phyloP scores from a whole-genome alignment of 2,329 filamentous ascomycete species.

The Aspergillus viridinutans region DNA sequence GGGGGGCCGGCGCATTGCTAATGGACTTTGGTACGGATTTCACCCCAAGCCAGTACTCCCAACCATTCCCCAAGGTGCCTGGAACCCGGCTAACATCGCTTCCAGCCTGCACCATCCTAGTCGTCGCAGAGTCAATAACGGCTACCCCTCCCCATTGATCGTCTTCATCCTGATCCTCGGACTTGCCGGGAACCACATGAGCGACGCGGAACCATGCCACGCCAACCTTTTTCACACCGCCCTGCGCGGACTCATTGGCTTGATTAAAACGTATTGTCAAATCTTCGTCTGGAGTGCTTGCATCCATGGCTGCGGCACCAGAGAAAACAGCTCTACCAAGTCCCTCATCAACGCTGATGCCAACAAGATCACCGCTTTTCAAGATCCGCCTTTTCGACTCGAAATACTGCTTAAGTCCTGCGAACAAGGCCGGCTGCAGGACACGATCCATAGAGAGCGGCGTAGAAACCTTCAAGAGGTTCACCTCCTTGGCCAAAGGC shows the following conservation, averaged over 20 bases:
- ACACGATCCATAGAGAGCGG: slow-evolving; percentile 81
- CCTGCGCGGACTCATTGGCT: slow-evolving; percentile 18
- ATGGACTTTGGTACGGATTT: slow-evolving; percentile 57
- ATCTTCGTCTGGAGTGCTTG: slow-evolving; percentile 69
- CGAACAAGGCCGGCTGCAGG: slow-evolving; percentile 79
- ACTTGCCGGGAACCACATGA: slow-evolving; percentile 55
- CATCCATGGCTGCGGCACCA: slow-evolving; percentile 49
- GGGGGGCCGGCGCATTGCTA: slow-evolving; percentile 29
- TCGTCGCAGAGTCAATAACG: slow-evolving; percentile 78
- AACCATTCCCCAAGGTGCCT: slow-evolving; percentile 68
- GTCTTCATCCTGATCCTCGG: slow-evolving; percentile 54
- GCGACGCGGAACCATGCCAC: slow-evolving; percentile 94
- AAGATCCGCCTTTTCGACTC: slow-evolving; percentile 76
- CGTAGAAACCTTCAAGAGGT: slow-evolving; percentile 80
- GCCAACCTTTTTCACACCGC: slow-evolving; percentile 46
- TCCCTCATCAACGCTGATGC: slow-evolving; percentile 80
- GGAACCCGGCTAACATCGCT: slow-evolving; percentile 79
- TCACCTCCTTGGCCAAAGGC: slow-evolving; percentile 70
- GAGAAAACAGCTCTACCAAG: slow-evolving; percentile 80
- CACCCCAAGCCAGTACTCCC: slow-evolving; percentile 85
- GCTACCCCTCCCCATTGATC: slow-evolving; percentile 82
- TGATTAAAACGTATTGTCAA: slow-evolving; percentile 43
- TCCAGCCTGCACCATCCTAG: slow-evolving; percentile 87
- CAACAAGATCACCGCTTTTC: slow-evolving; percentile 81
- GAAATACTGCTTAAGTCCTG: slow-evolving; percentile 84